Evolutionary conservation across 2,329 filamentous ascomycete genomes (phyloP), one percentile per base, ranked within the genome.

Genomic region (Stemphylium lycopersici): DNA sequence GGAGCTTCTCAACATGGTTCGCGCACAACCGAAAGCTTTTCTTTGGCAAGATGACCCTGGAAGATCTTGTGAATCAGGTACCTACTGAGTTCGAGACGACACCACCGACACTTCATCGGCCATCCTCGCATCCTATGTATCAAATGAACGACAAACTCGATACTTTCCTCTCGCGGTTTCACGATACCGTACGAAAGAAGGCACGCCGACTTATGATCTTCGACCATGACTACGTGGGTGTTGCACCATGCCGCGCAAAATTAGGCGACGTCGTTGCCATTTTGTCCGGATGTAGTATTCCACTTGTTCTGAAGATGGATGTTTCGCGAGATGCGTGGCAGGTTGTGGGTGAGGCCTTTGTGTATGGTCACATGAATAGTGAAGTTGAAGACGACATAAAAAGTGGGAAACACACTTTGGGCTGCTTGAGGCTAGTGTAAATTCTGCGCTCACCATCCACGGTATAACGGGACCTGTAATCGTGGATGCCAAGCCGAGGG

Each of bases 261-360:
- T 46, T 51, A 2, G 72, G 72, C 8, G 72, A 75, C 49, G 57
- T 61, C 8, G 55, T 75, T 8, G 73, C 63, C 6, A 59, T 76
- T 24, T 13, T 76, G 4, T 68, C 68, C 22, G 73, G 71, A 0
- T 76, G 74, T 42, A 74, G 68, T 40, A 74, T 76, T 4, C 74
- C 74, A 2, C 62, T 76, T 15, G 56, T 76, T 0, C 40, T 76
- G 5, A 57, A 71, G 8, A 39, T 41, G n/a, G 33, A 44, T 0
- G 50, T 52, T 7, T 24, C 36, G 2, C 54, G 45, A 43, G 58
- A 70, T 12, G 56, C 52, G 1, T 73, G 64, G 64, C 54, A 61
- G 22, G 61, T 72, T 6, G 55, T 73, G 15, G 70, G 70, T 1
- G 70, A 73, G 37, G 66, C 53, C 6, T 72, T 71, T 41, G 51